Evolutionary conservation across 148 eudicot species (phyloP).

Genomic region (Heliosperma pusillum): DNA sequence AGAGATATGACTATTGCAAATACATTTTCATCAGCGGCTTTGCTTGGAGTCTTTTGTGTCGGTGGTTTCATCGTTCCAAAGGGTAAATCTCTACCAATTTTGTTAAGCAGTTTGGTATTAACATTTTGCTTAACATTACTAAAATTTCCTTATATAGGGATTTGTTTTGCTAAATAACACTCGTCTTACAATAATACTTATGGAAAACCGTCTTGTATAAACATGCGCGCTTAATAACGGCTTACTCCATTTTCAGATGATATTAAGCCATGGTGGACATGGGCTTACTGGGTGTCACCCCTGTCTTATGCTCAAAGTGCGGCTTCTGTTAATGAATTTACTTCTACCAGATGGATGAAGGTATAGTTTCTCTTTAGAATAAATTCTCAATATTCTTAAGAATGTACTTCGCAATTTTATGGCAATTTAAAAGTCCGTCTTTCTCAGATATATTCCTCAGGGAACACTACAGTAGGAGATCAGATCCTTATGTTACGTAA

Average conservation of each 20-base stretch:
- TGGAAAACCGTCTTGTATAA: neutral
- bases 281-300: constrained; percentile 95
- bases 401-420: neutral
- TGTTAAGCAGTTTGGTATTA: neutral
- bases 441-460: constrained; percentile 40
- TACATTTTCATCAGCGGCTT: constrained; percentile 58
- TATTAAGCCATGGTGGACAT: constrained; percentile 84
- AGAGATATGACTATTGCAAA: constrained; percentile 76
- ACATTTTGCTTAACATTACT: neutral
- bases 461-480: constrained; percentile 54
- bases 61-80: constrained; percentile 83
- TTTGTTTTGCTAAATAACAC: too few relatives aligned
- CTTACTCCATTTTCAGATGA: constrained; percentile 41
- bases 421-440: constrained; percentile 2
- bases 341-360: constrained; percentile 74
- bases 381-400: neutral
- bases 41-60: constrained; percentile 53
- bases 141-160: too few relatives aligned
- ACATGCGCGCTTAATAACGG: neutral
- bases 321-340: constrained; percentile 76
- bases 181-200: neutral
- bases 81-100: constrained; percentile 13
- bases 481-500: constrained; percentile 40
- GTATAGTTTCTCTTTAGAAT: constrained; percentile 24
- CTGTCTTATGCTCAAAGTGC: constrained; percentile 76